These are phyloP conservation scores for Myxozyma melibiosi DNA, from an alignment of 805 yeast species.

Conservation along the genomic window DNA sequence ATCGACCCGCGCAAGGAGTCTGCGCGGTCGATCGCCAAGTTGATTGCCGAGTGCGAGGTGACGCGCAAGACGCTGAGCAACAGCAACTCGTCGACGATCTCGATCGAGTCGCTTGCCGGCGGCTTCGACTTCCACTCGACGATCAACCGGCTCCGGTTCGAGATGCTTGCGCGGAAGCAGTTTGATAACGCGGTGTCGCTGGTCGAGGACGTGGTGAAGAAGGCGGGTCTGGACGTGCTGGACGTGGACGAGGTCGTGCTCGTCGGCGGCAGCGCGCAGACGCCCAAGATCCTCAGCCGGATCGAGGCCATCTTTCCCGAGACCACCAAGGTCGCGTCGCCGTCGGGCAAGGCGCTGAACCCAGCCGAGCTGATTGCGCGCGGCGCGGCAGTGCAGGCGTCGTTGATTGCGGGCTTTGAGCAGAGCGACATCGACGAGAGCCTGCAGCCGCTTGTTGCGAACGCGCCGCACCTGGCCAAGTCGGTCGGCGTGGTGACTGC, in stretches of 20 bases:
- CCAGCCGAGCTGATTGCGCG: slow-evolving; percentile 89
- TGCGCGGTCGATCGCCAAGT: slow-evolving; percentile 85
- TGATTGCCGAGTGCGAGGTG: slow-evolving; percentile 75
- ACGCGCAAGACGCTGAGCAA: slow-evolving; percentile 91
- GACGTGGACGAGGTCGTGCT: slow-evolving; percentile 90
- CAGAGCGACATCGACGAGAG: slow-evolving; percentile 66
- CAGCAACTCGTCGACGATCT: slow-evolving; percentile 83
- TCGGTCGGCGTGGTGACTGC: slow-evolving; percentile 83
- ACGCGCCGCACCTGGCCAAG: slow-evolving; percentile 82
- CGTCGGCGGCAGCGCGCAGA: slow-evolving; percentile 90
- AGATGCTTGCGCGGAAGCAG: slow-evolving; percentile 78
- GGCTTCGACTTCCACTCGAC: slow-evolving; percentile 93
- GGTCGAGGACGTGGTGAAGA: slow-evolving; percentile 69
- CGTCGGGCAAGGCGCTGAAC: slow-evolving; percentile 71
- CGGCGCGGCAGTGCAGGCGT: slow-evolving; percentile 97
- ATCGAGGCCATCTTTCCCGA: slow-evolving; percentile 79
- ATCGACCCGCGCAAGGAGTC: slow-evolving; percentile 72
- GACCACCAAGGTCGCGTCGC: slow-evolving; percentile 71
- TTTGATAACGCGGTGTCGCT: slow-evolving; percentile 75
- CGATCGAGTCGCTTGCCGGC: slow-evolving; percentile 91
- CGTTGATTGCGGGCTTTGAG: slow-evolving; percentile 72
- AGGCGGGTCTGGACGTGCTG: slow-evolving; percentile 81
- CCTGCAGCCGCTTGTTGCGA: slow-evolving; percentile 77
- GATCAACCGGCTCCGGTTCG: slow-evolving; percentile 91
- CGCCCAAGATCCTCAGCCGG: slow-evolving; percentile 85